Evolutionary conservation across 768 basidiomycete genomes (phyloP).

Genomic region (Suillus weaverae): DNA sequence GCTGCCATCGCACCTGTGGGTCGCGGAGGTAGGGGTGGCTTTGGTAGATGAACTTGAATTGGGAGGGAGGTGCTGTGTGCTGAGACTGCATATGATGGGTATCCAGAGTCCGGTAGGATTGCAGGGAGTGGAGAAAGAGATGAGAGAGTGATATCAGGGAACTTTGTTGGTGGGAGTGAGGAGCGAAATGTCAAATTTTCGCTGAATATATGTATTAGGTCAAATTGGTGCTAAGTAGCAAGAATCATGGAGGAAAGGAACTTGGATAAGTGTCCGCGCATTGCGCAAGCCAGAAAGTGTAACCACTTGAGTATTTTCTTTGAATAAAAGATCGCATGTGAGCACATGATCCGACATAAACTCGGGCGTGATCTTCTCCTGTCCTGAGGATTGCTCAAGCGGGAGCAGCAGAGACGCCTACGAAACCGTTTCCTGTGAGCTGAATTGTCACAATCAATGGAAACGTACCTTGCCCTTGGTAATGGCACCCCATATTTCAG

Average conservation of each 20-base stretch:
- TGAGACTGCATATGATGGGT: constrained; percentile 49
- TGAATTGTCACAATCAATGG: not conserved
- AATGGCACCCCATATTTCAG: constrained; percentile 64
- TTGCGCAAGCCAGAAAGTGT: constrained; percentile 84
- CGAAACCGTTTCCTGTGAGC: constrained; percentile 4
- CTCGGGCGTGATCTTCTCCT: constrained; percentile 63
- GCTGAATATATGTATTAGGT: constrained; percentile 31
- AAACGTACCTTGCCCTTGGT: constrained; percentile 61
- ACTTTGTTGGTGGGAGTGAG: constrained; percentile 38
- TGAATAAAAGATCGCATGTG: constrained; percentile 55
- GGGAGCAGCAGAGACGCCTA: constrained; percentile 85
- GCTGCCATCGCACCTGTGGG: constrained; percentile 22
- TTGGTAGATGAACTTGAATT: constrained; percentile 40
- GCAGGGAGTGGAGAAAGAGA: constrained; percentile 57
- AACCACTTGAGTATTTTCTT: constrained; percentile 53
- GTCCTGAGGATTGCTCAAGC: constrained; percentile 50
- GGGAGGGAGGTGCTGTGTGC: constrained; percentile 37
- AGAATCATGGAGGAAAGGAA: constrained; percentile 40
- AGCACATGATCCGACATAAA: constrained; percentile 84
- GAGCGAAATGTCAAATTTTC: constrained; percentile 45
- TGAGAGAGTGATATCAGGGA: constrained; percentile 39
- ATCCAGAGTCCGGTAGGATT: constrained; percentile 38
- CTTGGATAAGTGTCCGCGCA: constrained; percentile 68
- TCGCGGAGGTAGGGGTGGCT: constrained; percentile 49
- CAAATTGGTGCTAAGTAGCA: constrained; percentile 19